Base-by-base conservation (phyloP, 2,329 filamentous ascomycete species). In the Stenocarpella maydis region DNA sequence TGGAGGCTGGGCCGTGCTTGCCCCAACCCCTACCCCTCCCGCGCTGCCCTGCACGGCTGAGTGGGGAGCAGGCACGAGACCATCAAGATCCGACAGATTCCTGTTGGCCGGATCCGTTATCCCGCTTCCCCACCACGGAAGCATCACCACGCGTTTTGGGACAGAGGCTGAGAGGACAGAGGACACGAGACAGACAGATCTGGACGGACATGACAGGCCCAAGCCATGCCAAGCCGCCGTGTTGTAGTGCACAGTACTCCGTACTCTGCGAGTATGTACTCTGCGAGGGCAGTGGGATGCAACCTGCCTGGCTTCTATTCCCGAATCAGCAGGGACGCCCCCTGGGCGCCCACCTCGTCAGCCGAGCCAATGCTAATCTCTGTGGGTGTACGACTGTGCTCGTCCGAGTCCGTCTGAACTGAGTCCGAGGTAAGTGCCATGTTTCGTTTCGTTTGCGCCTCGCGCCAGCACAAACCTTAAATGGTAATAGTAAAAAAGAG, bases 361-460 rank as follows among this genome's bases (percentile, higher is more conserved):
- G 2, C 34, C 34, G 2, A 37, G 34, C 9, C 34, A 37, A 2
- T 7, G 5, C 34, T 37, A 2, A 37, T 37, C 34, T 37, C 6
- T 37, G 21, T 47, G 41, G 45, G 55, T 43, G 58, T 28, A 58
- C 54, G 54, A 41, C 19, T 61, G 54, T 47, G 39, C 26, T 41
- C 34, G 6, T 37, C n/a, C n/a, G n/a, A n/a, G n/a, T n/a, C n/a
- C n/a, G n/a, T n/a, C n/a, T n/a, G n/a, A n/a, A n/a, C n/a, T n/a
- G n/a, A 10, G 34, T 37, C 6, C 5, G 9, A 37, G 34, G 34
- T 24, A 15, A 41, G 58, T 34, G 24, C 41, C 19, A 2, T 47
- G 58, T 61, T 61, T 61, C 41, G 58, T 47, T 60, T 60, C 12
- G 39, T 45, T 61, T 61, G 41, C n/a, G 8, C 19, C 6, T 10